Evolutionary conservation across 2,329 filamentous ascomycete genomes (phyloP).

Genomic region (Penicillium italicum): DNA sequence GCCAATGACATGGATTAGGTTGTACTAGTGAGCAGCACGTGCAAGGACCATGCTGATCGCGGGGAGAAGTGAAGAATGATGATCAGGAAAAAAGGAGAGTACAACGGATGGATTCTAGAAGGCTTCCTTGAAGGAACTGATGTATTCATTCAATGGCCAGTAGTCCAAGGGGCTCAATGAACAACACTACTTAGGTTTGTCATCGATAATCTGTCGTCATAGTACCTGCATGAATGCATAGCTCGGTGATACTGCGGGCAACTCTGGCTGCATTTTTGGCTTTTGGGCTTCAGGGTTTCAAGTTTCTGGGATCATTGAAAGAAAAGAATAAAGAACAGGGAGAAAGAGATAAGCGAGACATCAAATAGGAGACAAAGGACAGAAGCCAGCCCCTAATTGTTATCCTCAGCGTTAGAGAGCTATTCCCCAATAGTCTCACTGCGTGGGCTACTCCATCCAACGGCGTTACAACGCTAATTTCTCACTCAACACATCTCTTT

Average conservation of each 20-base stretch:
- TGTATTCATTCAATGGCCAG: neutral
- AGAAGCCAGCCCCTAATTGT: conserved; percentile 7
- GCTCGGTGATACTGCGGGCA: conserved; percentile 4
- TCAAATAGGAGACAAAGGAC: conserved; percentile 1
- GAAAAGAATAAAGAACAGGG: neutral
- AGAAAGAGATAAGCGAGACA: neutral
- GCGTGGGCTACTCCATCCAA: neutral
- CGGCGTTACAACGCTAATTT: neutral
- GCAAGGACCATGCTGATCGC: conserved; percentile 20
- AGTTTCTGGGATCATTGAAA: neutral
- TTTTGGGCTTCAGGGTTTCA: neutral
- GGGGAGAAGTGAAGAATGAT: conserved; percentile 20
- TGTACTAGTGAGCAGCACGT: conserved; percentile 21
- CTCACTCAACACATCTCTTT: neutral
- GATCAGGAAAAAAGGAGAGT: conserved; percentile 21
- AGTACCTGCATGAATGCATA: conserved; percentile 13
- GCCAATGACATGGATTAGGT: conserved; percentile 10
- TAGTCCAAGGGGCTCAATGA: neutral
- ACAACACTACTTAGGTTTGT: neutral
- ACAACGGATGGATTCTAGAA: neutral
- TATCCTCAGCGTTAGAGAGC: neutral
- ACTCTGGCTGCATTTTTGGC: neutral
- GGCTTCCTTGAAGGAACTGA: neutral
- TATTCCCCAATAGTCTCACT: conserved; percentile 2
- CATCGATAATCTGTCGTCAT: neutral